Conservation (phyloP, 495 filamentous ascomycete genomes). For the Penicillium roqueforti region DNA sequence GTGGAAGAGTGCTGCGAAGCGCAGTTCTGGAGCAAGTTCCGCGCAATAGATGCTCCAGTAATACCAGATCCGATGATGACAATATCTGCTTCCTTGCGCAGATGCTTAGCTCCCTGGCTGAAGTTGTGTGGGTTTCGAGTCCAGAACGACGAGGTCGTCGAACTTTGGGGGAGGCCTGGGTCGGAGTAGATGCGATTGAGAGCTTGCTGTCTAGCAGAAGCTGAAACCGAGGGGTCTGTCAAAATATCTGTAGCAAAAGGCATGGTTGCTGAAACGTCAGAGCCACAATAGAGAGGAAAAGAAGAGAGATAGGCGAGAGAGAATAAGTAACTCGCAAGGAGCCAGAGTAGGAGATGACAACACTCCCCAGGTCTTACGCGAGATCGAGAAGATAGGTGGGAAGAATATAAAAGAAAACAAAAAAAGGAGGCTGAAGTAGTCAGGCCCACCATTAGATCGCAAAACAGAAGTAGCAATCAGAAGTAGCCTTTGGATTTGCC, state of each 20-base stretch:
- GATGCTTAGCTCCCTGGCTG: conserved; percentile 50
- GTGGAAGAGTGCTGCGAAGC: conserved; percentile 21
- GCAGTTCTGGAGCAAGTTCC: conserved; percentile 49
- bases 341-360: not conserved
- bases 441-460: not conserved
- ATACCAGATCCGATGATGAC: conserved; percentile 72
- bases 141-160: conserved; percentile 72
- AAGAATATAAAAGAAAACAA: not conserved
- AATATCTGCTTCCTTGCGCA: conserved; percentile 58
- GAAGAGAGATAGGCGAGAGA: not conserved
- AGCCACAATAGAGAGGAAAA: not conserved
- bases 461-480: conserved; percentile 16
- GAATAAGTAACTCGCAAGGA: not conserved
- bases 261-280: conserved; percentile 16
- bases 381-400: not conserved
- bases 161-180: conserved; percentile 32
- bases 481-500: conserved; percentile 18
- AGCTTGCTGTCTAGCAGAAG: conserved; percentile 20
- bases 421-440: not conserved
- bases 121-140: conserved; percentile 48
- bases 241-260: conserved; percentile 21
- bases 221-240: conserved; percentile 17
- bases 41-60: conserved; percentile 62
- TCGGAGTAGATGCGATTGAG: conserved; percentile 25
- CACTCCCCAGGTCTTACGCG: not conserved